Conservation (phyloP, 352 stramenopile genomes). For the Pythium insidiosum region DNA sequence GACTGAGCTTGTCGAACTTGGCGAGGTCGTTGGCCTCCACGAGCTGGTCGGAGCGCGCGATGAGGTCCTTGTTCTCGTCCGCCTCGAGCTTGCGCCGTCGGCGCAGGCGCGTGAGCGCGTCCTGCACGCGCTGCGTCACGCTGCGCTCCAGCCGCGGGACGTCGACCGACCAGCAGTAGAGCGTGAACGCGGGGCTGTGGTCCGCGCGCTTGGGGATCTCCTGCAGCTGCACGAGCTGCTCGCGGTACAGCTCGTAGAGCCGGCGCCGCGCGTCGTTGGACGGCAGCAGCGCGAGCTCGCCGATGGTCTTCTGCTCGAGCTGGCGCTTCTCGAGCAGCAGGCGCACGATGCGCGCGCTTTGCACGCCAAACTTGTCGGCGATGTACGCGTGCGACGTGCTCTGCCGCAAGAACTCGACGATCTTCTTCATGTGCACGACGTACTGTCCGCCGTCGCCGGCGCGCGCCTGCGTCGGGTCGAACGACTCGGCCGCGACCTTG, state of each 20-base stretch:
- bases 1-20: slow-evolving; percentile 84
- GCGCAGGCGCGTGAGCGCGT: slow-evolving; percentile 65
- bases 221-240: slow-evolving; percentile 74
- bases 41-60: slow-evolving; percentile 79
- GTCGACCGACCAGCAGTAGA: slow-evolving; percentile 84
- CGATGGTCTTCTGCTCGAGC: slow-evolving; percentile 82
- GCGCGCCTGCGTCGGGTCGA: slow-evolving; percentile 48
- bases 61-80: slow-evolving; percentile 85
- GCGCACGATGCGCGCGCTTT: slow-evolving; percentile 77
- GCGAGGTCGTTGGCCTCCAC: slow-evolving; percentile 80
- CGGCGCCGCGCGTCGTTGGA: slow-evolving; percentile 74
- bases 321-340: slow-evolving; percentile 83
- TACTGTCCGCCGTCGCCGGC: slow-evolving; percentile 80
- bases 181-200: slow-evolving; percentile 84
- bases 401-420: slow-evolving; percentile 68
- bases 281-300: slow-evolving; percentile 73
- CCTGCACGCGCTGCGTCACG: slow-evolving; percentile 58
- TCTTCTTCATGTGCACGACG: slow-evolving; percentile 87
- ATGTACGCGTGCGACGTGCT: slow-evolving; percentile 77
- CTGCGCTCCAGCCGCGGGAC: slow-evolving; percentile 49
- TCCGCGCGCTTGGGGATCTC: slow-evolving; percentile 84
- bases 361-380: slow-evolving; percentile 71
- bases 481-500: slow-evolving; percentile 64
- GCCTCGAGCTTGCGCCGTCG: slow-evolving; percentile 64
- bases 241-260: slow-evolving; percentile 73